These are phyloP conservation scores for Yamadazyma epiphylla DNA, from an alignment of 1,139 yeast genomes.

Conservation along the genomic window DNA sequence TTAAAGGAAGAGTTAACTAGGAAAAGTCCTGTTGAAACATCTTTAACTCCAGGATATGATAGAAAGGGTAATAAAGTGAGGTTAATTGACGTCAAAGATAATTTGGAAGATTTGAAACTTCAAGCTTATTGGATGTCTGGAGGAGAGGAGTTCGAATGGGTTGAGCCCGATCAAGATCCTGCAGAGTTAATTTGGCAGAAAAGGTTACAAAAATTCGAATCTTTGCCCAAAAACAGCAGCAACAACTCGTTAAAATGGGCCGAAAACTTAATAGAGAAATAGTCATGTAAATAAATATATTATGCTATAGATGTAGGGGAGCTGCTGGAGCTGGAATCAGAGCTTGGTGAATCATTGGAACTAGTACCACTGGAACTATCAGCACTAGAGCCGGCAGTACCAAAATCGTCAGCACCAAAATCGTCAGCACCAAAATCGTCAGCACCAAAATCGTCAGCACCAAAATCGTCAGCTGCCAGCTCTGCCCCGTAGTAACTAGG, in stretches of 20 bases:
- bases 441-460: too few relatives aligned
- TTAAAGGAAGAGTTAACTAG: conserved; percentile 40
- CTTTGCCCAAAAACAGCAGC: conserved; percentile 11
- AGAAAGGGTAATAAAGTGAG: conserved; percentile 40
- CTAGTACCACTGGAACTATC: too few relatives aligned
- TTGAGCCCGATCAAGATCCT: conserved; percentile 78
- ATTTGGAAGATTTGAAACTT: conserved; percentile 51
- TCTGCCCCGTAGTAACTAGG: too few relatives aligned
- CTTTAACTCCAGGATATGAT: conserved; percentile 30
- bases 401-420: too few relatives aligned
- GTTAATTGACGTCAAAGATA: conserved; percentile 38
- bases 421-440: too few relatives aligned
- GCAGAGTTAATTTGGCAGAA: conserved; percentile 59
- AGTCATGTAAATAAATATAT: conserved; percentile 2
- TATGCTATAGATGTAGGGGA: too few relatives aligned
- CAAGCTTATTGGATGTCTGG: conserved; percentile 78
- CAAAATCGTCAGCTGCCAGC: too few relatives aligned
- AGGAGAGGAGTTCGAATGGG: conserved; percentile 77
- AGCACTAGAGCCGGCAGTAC: too few relatives aligned
- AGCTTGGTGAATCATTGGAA: too few relatives aligned
- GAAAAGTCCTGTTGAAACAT: conserved; percentile 24
- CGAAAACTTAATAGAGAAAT: conserved; percentile 25
- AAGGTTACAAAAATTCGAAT: conserved; percentile 24
- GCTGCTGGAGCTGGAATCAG: too few relatives aligned
- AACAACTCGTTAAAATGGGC: conserved; percentile 31